These are phyloP conservation scores for Magnaporthiopsis poae DNA, from an alignment of 2,329 filamentous ascomycete species.

Conservation along the genomic window DNA sequence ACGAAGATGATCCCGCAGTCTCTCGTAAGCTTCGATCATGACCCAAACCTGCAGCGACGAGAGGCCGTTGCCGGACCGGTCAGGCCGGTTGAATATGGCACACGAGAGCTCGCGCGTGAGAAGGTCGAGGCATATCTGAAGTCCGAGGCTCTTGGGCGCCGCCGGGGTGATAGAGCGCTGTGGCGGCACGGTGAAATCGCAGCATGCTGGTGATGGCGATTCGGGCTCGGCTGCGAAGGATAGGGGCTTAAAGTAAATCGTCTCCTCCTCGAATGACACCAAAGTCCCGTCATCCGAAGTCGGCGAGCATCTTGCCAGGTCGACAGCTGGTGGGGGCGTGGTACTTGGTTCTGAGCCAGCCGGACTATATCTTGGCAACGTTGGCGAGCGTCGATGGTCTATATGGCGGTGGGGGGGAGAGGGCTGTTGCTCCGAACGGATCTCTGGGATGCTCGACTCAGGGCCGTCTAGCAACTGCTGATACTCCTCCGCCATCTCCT, in stretches of 20 bases:
- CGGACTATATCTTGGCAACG: constrained; percentile 7
- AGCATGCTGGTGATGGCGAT: neutral
- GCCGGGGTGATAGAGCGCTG: constrained; percentile 10
- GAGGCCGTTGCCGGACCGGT: constrained; percentile 20
- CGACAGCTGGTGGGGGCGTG: constrained; percentile 4
- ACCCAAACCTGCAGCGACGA: constrained; percentile 43
- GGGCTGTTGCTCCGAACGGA: constrained; percentile 17
- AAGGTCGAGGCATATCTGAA: constrained; percentile 42
- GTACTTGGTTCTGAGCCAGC: constrained; percentile 3
- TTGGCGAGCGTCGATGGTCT: neutral
- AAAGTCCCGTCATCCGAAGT: constrained; percentile 36
- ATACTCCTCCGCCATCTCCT: constrained; percentile 43
- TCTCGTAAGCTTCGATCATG: constrained; percentile 51
- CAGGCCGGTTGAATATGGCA: constrained; percentile 20
- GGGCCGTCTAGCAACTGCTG: constrained; percentile 34
- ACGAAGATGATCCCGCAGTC: constrained; percentile 36
- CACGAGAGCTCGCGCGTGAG: constrained; percentile 40
- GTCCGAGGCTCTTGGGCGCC: constrained; percentile 27
- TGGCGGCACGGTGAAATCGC: neutral
- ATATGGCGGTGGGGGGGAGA: constrained; percentile 12
- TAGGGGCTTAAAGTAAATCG: constrained; percentile 36
- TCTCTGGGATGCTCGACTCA: constrained; percentile 23
- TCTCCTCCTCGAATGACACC: constrained; percentile 37
- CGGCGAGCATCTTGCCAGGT: constrained; percentile 19
- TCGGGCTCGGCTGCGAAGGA: constrained; percentile 20